These are phyloP conservation scores for Tillandsia leiboldiana DNA, from an alignment of 176 grass and related monocot species.

Conservation along the genomic window DNA sequence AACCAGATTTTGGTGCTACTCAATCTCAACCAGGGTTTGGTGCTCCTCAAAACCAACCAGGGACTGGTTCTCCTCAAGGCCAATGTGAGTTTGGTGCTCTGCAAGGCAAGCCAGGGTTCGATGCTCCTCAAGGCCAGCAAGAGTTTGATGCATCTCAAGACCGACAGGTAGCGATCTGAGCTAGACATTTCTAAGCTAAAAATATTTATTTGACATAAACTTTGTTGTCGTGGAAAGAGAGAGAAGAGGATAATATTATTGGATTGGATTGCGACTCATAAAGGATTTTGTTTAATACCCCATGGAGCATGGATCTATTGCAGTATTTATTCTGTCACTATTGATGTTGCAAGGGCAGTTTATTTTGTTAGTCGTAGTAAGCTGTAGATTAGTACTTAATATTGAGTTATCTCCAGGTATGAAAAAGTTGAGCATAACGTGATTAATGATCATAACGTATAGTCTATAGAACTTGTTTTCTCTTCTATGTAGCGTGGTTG, in stretches of 20 bases:
- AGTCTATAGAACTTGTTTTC: neutral
- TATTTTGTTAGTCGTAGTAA: neutral
- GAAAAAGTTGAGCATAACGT: neutral
- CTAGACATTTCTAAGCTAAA: neutral
- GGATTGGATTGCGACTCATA: neutral
- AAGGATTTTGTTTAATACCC: neutral
- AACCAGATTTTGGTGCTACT: constrained; percentile 16
- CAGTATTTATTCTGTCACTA: neutral
- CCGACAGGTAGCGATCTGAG: neutral
- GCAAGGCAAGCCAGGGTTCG: too few relatives aligned
- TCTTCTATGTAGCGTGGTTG: neutral
- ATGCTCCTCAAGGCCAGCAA: too few relatives aligned
- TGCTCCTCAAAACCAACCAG: constrained; percentile 1
- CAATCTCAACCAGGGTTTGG: neutral
- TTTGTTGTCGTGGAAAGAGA: neutral
- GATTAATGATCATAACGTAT: neutral
- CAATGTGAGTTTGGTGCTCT: too few relatives aligned
- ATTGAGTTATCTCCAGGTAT: neutral
- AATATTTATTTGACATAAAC: neutral
- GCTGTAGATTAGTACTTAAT: neutral
- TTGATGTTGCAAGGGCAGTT: neutral
- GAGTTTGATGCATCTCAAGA: constrained; percentile 5
- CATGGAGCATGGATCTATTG: neutral
- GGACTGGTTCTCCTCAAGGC: neutral
- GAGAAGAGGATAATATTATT: neutral